Evolutionary conservation across 306 rosid species (phyloP), one percentile per base, ranked within the genome.

Genomic region (Astragalus glycyphyllos): DNA sequence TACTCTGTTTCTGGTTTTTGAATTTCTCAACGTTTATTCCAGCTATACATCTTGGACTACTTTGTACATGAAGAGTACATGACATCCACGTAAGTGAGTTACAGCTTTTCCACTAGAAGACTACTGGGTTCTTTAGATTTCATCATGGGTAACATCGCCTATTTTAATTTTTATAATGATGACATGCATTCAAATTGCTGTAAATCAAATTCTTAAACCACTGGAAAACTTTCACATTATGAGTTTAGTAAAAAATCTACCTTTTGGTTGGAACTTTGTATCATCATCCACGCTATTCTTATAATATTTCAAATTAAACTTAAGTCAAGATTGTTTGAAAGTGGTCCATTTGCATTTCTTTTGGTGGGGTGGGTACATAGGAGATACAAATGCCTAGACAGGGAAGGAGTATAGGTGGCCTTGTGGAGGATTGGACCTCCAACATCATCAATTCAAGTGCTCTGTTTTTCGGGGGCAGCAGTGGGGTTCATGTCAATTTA

Each of bases 51-150:
- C 75, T 67, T 91, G 77, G 97, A 94, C 83, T 94, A 94, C 82
- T 94, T 91, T 77, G 75, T 91, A 60, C 79, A 91, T 66, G 99
- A 94, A 84, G 99, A 91, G 78, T 91, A 89, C 86, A 91, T 94
- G 97, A 91, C 99, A 80, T 94, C 99, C 71, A 91, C 99, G 97
- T 92, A 84, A 88, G 97, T 82, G 57, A 64, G 71, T 76, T 70
- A 58, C 59, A 63, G 29, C 11, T 74, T 20, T 65, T 47, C 4
- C 38, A 73, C 67, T 56, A 40, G 16, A 60, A 77, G 54, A 38
- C 6, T 63, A 34, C 15, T 45, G 49, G 8, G 44, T 50, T 61
- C 20, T 26, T 11, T 78, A 61, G 48, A 71, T 58, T 58, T 77
- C 35, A 57, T 56, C 48, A 23, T 29, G 15, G 16, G 26, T 62